These are phyloP conservation scores for Saccharomycopsis malanga DNA, from an alignment of 805 yeast species.

Conservation along the genomic window DNA sequence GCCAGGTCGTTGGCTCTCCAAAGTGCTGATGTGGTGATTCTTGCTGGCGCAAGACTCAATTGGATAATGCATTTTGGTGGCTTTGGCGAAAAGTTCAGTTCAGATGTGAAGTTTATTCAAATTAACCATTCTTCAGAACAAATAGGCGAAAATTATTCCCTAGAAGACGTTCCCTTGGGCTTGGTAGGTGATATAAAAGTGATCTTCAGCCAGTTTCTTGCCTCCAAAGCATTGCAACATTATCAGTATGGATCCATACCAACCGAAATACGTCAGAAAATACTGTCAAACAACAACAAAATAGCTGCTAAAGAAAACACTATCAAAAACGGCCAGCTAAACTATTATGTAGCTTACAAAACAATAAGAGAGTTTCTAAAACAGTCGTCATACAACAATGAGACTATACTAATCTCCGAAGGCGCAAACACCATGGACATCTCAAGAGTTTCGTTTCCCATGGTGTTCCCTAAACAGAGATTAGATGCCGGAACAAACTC, in stretches of 20 bases:
- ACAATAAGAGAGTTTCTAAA: constrained; percentile 37
- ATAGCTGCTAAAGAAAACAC: constrained; percentile 32
- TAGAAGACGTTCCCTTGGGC: constrained; percentile 33
- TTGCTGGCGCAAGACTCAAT: constrained; percentile 62
- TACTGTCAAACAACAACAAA: constrained; percentile 28
- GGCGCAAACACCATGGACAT: constrained; percentile 79
- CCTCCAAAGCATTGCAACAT: constrained; percentile 21
- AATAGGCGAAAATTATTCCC: constrained; percentile 25
- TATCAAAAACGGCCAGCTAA: constrained; percentile 27
- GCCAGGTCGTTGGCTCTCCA: constrained; percentile 57
- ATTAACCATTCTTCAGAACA: constrained; percentile 41
- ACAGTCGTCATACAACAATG: constrained; percentile 22
- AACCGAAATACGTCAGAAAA: constrained; percentile 27
- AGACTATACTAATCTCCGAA: constrained; percentile 47
- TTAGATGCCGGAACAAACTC: constrained; percentile 73
- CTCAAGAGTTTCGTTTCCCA: constrained; percentile 54
- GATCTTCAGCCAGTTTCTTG: constrained; percentile 10
- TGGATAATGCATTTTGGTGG: constrained; percentile 71
- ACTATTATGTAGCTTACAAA: constrained; percentile 50
- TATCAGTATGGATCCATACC: constrained; percentile 28
- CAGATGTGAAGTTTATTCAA: constrained; percentile 45
- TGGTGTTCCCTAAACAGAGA: constrained; percentile 44
- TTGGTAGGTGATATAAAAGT: constrained; percentile 46
- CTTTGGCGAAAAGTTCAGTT: constrained; percentile 40
- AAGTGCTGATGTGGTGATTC: constrained; percentile 49